phyloP scores from a whole-genome alignment of 208 protist species.

The Balamuthia mandrillaris region DNA sequence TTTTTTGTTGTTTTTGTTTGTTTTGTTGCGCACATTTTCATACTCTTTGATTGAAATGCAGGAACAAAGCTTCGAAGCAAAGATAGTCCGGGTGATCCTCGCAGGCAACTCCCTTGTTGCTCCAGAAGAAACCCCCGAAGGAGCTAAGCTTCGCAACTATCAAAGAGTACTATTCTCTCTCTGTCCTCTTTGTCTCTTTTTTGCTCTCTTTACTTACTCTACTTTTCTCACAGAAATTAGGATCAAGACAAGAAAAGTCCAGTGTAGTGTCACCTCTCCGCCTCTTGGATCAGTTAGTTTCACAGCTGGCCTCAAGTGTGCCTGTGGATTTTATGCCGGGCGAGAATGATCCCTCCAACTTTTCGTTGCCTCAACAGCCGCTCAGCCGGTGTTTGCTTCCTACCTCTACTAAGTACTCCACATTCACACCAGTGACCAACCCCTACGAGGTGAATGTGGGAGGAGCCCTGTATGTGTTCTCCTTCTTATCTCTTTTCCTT shows the following conservation, averaged over 20 bases:
- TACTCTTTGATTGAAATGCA: background rate
- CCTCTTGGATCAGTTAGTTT: slow-evolving; percentile 30
- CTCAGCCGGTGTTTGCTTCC: slow-evolving; percentile 58
- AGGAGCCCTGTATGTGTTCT: slow-evolving; percentile 33
- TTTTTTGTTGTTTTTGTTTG: background rate
- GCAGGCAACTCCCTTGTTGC: slow-evolving; percentile 52
- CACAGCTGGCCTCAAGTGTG: slow-evolving; percentile 30
- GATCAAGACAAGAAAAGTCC: background rate
- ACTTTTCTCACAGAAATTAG: background rate
- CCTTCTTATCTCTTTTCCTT: background rate
- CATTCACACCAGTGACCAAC: slow-evolving; percentile 45
- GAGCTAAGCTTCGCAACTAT: background rate
- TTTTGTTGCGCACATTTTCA: background rate
- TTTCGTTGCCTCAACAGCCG: slow-evolving; percentile 55
- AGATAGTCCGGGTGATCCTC: slow-evolving; percentile 42
- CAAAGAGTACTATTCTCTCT: background rate
- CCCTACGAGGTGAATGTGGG: slow-evolving; percentile 53
- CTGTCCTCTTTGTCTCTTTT: background rate
- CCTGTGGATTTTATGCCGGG: slow-evolving; percentile 58
- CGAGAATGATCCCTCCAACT: slow-evolving; percentile 51
- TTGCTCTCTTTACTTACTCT: background rate
- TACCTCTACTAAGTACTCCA: slow-evolving; percentile 27
- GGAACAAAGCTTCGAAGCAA: slow-evolving; percentile 36
- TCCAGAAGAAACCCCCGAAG: slow-evolving; percentile 24
- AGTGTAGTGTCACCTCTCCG: slow-evolving; percentile 39